Evolutionary conservation across 441 rosid species (phyloP).

Genomic region (Eruca vesicaria): DNA sequence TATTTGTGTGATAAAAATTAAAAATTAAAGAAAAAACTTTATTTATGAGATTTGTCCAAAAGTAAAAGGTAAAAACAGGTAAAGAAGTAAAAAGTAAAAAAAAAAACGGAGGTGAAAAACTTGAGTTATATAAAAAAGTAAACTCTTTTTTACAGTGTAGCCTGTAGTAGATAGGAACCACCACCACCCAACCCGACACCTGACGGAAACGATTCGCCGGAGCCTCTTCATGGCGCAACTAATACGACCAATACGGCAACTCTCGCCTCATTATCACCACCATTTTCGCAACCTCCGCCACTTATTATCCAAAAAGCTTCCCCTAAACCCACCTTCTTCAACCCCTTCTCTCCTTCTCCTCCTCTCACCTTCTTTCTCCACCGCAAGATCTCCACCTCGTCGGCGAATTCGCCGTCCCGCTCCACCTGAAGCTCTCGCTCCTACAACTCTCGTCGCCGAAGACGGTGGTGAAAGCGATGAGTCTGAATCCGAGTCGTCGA

Average conservation of each 20-base stretch:
- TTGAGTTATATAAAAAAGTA: background rate
- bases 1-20: background rate
- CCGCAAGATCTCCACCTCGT: background rate
- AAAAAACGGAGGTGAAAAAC: background rate
- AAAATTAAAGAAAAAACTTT: no score
- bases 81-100: no score
- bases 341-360: background rate
- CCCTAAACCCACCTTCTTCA: constrained; percentile 8
- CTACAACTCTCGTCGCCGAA: constrained; percentile 37
- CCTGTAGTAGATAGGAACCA: background rate
- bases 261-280: constrained; percentile 47
- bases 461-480: constrained; percentile 37
- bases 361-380: background rate
- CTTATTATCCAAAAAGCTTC: constrained; percentile 18
- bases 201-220: background rate
- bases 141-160: background rate
- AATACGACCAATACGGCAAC: constrained; percentile 58
- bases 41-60: background rate
- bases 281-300: constrained; percentile 29
- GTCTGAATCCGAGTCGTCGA: constrained; percentile 50
- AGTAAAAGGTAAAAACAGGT: background rate
- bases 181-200: background rate
- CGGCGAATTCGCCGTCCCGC: constrained; percentile 17
- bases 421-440: constrained; percentile 30
- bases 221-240: constrained; percentile 49